phyloP scores from a whole-genome alignment of 192 early-diverging fungal genomes.

The Linnemannia zychae region DNA sequence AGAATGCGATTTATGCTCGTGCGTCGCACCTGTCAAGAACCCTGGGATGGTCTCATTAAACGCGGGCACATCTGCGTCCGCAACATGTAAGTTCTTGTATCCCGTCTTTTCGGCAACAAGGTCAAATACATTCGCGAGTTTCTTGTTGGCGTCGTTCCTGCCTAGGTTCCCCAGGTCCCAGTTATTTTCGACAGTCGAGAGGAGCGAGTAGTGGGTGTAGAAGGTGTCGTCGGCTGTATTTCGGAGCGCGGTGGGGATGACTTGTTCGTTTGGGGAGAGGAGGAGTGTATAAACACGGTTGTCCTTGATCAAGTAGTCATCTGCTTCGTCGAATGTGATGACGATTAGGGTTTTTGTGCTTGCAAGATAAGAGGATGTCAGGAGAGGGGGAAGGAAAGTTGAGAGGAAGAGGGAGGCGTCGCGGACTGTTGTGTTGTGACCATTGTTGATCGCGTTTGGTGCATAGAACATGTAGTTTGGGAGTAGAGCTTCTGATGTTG shows the following conservation, averaged over 20 bases:
- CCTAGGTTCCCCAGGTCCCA: slow-evolving; percentile 72
- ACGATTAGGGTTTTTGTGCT: slow-evolving; percentile 55
- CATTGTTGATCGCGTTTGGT: slow-evolving; percentile 72
- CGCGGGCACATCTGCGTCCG: neutral
- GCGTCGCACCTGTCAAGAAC: neutral
- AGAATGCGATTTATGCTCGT: neutral
- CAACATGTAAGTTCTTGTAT: slow-evolving; percentile 45
- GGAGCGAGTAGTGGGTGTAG: slow-evolving; percentile 73
- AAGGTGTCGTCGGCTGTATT: slow-evolving; percentile 62
- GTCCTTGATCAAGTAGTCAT: slow-evolving; percentile 15
- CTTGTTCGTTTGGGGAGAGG: slow-evolving; percentile 43
- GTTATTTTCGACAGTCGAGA: slow-evolving; percentile 71
- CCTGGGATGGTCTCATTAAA: neutral
- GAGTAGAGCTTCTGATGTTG: neutral
- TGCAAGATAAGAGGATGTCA: slow-evolving; percentile 60
- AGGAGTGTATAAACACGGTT: slow-evolving; percentile 61
- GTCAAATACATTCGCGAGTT: slow-evolving; percentile 57
- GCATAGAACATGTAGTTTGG: slow-evolving; percentile 48
- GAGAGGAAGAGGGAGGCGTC: slow-evolving; percentile 65
- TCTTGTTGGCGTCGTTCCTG: slow-evolving; percentile 63
- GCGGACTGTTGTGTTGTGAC: slow-evolving; percentile 62
- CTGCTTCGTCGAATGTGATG: slow-evolving; percentile 47
- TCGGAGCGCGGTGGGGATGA: slow-evolving; percentile 1
- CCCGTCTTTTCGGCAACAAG: slow-evolving; percentile 41
- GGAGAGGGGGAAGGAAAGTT: slow-evolving; percentile 63